phyloP scores from a whole-genome alignment of 371 early-diverging fungal species.

The Mucor racemosus region DNA sequence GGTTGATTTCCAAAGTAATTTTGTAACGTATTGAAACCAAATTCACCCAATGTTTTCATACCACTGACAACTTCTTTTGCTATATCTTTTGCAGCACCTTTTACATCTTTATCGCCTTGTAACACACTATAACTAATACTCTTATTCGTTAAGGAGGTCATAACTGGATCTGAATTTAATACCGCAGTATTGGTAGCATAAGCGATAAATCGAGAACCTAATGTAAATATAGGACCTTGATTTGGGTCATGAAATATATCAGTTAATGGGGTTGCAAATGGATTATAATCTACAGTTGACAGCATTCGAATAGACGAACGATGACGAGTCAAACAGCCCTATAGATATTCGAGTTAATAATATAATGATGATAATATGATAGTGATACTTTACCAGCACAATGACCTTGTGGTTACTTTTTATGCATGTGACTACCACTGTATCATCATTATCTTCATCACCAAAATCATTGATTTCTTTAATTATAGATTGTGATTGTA shows the following conservation, averaged over 20 bases:
- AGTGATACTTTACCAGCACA: conserved; percentile 50
- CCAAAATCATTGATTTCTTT: conserved; percentile 39
- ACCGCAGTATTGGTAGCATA: conserved; percentile 63
- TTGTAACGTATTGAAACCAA: conserved; percentile 52
- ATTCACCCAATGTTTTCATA: conserved; percentile 67
- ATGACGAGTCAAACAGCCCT: conserved; percentile 38
- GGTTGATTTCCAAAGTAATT: conserved; percentile 46
- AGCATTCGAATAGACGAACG: conserved; percentile 51
- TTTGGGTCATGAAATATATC: conserved; percentile 53
- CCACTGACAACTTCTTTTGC: conserved; percentile 77
- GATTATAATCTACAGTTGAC: conserved; percentile 37
- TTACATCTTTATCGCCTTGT: conserved; percentile 54
- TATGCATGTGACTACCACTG: conserved; percentile 46
- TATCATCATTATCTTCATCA: conserved; percentile 45
- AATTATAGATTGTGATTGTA: conserved; percentile 46
- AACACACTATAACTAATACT: conserved; percentile 39
- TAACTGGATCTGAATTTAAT: conserved; percentile 40
- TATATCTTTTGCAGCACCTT: conserved; percentile 65
- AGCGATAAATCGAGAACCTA: conserved; percentile 68
- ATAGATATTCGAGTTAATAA: not conserved
- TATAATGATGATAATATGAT: not conserved
- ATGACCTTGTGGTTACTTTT: conserved; percentile 52
- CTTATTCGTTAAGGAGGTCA: conserved; percentile 33
- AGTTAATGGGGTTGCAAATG: conserved; percentile 41
- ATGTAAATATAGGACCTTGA: conserved; percentile 55